Conservation (phyloP, 2,329 filamentous ascomycete genomes). For the Truncatella angustata region DNA sequence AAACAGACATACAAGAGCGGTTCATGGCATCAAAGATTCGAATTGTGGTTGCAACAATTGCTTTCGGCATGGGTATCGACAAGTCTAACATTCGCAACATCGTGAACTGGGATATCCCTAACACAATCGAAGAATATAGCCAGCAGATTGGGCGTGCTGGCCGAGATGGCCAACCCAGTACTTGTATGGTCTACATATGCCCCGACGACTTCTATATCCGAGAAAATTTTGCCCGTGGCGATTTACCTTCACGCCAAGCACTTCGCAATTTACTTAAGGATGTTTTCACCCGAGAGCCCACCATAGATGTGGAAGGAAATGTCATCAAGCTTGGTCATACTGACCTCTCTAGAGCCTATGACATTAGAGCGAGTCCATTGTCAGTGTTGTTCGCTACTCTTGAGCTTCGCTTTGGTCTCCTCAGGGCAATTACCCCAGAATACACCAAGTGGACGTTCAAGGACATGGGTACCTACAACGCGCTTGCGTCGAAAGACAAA, state of each 20-base stretch:
- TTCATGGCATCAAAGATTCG: slow-evolving; percentile 46
- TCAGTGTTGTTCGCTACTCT: slow-evolving; percentile 58
- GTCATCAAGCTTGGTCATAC: slow-evolving; percentile 46
- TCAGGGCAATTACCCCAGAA: slow-evolving; percentile 56
- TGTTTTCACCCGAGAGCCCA: slow-evolving; percentile 41
- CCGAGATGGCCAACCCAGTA: slow-evolving; percentile 49
- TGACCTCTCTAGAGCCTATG: slow-evolving; percentile 45
- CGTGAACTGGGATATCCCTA: slow-evolving; percentile 50
- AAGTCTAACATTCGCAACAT: slow-evolving; percentile 55
- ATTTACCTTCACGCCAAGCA: slow-evolving; percentile 52
- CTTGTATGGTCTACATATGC: slow-evolving; percentile 58
- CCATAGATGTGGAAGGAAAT: slow-evolving; percentile 33
- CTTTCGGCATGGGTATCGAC: slow-evolving; percentile 61
- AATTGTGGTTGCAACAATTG: slow-evolving; percentile 55
- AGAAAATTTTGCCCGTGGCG: slow-evolving; percentile 59
- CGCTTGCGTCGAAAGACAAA: slow-evolving; percentile 31
- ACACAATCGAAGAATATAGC: slow-evolving; percentile 54
- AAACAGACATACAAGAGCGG: slow-evolving; percentile 46
- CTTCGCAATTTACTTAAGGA: slow-evolving; percentile 47
- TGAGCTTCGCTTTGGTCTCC: slow-evolving; percentile 55
- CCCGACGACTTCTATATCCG: slow-evolving; percentile 56
- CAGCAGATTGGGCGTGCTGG: slow-evolving; percentile 58
- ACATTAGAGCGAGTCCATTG: slow-evolving; percentile 51
- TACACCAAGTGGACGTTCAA: slow-evolving; percentile 56
- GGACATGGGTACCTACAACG: slow-evolving; percentile 29